Percentiles rank a stretch among this genome's conserved stretches.
These are phyloP conservation scores for Coniochaeta sp. DNA, from an alignment of 2,329 filamentous ascomycete species.

Conservation along the genomic window DNA sequence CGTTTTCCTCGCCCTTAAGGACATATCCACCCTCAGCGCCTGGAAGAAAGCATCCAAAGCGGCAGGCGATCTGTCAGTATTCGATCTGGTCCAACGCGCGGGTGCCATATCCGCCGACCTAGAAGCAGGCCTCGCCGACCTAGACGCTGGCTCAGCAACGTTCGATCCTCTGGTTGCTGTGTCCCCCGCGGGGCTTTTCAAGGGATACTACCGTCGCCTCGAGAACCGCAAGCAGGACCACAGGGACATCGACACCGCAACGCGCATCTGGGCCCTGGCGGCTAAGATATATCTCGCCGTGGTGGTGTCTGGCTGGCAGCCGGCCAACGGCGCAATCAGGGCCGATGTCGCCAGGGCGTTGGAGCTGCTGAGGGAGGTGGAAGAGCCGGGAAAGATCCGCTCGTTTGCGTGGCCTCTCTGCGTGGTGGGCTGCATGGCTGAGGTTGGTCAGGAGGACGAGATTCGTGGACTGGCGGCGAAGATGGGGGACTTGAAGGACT, in stretches of 20 bases:
- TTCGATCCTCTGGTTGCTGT: neutral
- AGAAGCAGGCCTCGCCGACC: slow-evolving; percentile 16
- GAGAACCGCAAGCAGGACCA: neutral
- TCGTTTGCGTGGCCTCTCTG: slow-evolving; percentile 33
- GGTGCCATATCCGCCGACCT: slow-evolving; percentile 26
- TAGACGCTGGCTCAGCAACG: slow-evolving; percentile 11
- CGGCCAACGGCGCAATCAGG: slow-evolving; percentile 28
- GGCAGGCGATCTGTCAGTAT: slow-evolving; percentile 31
- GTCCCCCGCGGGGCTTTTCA: neutral
- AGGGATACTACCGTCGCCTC: neutral
- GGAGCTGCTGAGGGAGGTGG: slow-evolving; percentile 20
- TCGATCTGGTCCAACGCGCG: slow-evolving; percentile 32
- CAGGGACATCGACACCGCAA: slow-evolving; percentile 3
- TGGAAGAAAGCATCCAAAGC: slow-evolving; percentile 39
- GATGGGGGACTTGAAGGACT: neutral
- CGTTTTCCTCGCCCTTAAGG: slow-evolving; percentile 40
- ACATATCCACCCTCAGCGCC: slow-evolving; percentile 39
- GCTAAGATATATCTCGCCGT: slow-evolving; percentile 32
- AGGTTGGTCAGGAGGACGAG: neutral
- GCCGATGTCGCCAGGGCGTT: slow-evolving; percentile 17
- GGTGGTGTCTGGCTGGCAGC: slow-evolving; percentile 37
- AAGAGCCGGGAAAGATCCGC: slow-evolving; percentile 21
- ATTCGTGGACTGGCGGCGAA: neutral
- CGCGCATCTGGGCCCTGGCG: slow-evolving; percentile 34
- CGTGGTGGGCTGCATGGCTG: slow-evolving; percentile 29